These are phyloP conservation scores for Ophiobolus disseminans DNA, from an alignment of 2,329 filamentous ascomycete genomes.

Conservation along the genomic window DNA sequence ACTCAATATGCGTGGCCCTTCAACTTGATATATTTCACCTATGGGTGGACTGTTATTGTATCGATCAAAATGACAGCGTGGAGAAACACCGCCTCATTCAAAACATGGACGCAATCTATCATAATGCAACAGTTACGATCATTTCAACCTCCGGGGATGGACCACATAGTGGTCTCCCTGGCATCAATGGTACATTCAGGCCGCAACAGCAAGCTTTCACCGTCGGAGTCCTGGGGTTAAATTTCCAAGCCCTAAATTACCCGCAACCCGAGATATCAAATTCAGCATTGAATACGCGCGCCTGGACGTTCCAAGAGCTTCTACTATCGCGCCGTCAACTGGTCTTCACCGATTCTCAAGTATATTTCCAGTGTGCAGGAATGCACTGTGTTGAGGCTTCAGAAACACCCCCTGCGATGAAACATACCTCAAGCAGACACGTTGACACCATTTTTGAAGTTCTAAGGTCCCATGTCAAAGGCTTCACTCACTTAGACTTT, in stretches of 20 bases:
- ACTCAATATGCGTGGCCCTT: background rate
- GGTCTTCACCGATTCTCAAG: slow-evolving; percentile 1
- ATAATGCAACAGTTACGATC: slow-evolving; percentile 9
- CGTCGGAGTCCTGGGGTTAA: background rate
- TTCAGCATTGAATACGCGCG: background rate
- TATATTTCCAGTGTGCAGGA: background rate
- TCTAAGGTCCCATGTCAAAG: background rate
- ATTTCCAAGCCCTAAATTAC: background rate
- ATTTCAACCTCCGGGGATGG: slow-evolving; percentile 7
- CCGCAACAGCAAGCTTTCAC: background rate
- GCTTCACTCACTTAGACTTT: background rate
- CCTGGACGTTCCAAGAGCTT: background rate
- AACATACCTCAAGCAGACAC: background rate
- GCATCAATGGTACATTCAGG: background rate
- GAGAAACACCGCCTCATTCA: slow-evolving; percentile 6
- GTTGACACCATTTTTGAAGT: no score
- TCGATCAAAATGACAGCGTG: background rate
- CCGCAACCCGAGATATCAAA: background rate
- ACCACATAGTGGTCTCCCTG: slow-evolving; percentile 1
- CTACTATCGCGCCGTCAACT: background rate
- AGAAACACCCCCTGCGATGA: no score
- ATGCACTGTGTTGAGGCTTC: background rate
- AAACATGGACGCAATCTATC: slow-evolving; percentile 14
- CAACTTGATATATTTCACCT: background rate
- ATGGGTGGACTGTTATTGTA: slow-evolving; percentile 1